phyloP scores from a whole-genome alignment of 208 protist species.

The Leishmania lainsoni region DNA sequence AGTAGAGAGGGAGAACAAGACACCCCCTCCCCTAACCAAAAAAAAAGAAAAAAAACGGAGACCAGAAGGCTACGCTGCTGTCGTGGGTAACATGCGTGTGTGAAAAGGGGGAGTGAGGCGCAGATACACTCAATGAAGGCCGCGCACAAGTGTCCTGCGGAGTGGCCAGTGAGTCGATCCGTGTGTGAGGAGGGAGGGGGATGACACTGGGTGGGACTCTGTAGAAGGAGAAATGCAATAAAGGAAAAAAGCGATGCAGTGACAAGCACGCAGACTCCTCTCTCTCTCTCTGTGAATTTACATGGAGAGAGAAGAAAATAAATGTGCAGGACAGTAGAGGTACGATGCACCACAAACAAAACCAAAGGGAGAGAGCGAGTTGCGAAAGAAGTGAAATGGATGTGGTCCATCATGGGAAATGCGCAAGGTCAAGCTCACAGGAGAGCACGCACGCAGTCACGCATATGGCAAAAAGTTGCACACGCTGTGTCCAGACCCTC shows the following conservation, averaged over 20 bases:
- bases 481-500: neutral
- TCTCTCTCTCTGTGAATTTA: neutral
- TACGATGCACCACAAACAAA: neutral
- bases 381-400: neutral
- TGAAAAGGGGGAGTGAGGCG: neutral
- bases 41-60: conserved; percentile 4
- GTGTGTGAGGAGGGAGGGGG: neutral
- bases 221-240: neutral
- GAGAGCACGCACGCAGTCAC: neutral
- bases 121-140: neutral
- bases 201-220: neutral
- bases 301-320: neutral
- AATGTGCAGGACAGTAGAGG: neutral
- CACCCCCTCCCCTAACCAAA: neutral
- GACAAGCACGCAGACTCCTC: neutral
- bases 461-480: neutral
- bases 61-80: neutral
- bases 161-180: neutral
- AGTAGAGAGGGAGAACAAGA: neutral
- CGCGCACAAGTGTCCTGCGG: neutral
- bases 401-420: neutral
- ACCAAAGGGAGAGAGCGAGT: neutral
- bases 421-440: neutral
- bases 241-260: neutral
- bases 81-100: neutral